Evolutionary conservation across 768 basidiomycete species (phyloP).

Genomic region (Mycena rosella): DNA sequence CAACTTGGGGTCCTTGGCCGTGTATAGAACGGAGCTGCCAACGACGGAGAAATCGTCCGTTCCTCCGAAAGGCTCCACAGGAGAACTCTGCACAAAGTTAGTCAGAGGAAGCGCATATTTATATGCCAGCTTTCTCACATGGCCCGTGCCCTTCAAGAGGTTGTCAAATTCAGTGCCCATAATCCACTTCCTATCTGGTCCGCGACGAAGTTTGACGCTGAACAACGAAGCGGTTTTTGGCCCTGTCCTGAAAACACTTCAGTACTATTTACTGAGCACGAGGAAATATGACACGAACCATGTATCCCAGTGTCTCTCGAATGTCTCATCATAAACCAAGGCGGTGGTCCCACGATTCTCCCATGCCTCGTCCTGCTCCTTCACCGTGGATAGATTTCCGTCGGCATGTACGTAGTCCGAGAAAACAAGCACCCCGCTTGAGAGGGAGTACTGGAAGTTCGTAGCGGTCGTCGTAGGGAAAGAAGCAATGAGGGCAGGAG

Average conservation of each 20-base stretch:
- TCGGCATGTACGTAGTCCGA: conserved; percentile 87
- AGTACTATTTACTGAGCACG: neutral
- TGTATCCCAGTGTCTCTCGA: conserved; percentile 81
- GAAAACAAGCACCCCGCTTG: conserved; percentile 72
- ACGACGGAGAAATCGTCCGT: conserved; percentile 86
- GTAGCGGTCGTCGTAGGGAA: conserved; percentile 76
- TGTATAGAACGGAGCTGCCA: conserved; percentile 78
- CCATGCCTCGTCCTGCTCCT: conserved; percentile 77
- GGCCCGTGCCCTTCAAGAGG: conserved; percentile 73
- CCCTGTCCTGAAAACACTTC: conserved; percentile 63
- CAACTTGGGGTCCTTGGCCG: conserved; percentile 85
- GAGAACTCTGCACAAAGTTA: conserved; percentile 62
- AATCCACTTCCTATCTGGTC: conserved; percentile 63
- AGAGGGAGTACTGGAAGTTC: conserved; percentile 75
- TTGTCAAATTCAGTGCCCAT: conserved; percentile 68
- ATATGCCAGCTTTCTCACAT: conserved; percentile 63
- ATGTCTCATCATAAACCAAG: conserved; percentile 72
- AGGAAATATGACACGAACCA: conserved; percentile 26
- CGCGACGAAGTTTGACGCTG: conserved; percentile 67
- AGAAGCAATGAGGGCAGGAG: conserved; percentile 66
- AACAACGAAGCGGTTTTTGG: conserved; percentile 82
- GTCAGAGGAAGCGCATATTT: neutral
- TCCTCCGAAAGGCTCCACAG: conserved; percentile 91
- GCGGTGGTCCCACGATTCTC: conserved; percentile 81
- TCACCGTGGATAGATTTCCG: conserved; percentile 76